These are phyloP conservation scores for Flaveria bidentis DNA, from an alignment of 129 eudicot species.

Conservation along the genomic window DNA sequence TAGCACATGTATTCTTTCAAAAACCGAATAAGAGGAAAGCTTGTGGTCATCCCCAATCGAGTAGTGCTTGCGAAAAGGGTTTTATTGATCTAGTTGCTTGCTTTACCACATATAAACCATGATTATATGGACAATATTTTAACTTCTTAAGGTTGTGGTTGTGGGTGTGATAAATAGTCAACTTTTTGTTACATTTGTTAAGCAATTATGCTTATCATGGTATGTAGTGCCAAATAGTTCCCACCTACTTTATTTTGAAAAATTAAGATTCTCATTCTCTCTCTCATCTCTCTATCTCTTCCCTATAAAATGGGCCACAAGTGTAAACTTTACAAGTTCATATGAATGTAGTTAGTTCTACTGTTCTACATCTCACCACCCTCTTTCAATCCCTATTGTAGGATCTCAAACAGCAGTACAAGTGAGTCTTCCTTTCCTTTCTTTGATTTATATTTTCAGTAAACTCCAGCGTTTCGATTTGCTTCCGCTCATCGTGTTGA, in stretches of 20 bases:
- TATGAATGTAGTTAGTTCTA: background rate
- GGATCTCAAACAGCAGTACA: slow-evolving; percentile 13
- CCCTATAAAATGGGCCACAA: slow-evolving; percentile 29
- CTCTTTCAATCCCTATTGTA: slow-evolving; percentile 21
- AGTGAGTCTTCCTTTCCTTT: slow-evolving; percentile 14
- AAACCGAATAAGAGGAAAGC: slow-evolving; percentile 17
- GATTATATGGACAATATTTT: background rate
- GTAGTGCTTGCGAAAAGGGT: slow-evolving; percentile 1
- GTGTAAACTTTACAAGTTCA: slow-evolving; percentile 29
- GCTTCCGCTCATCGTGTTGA: slow-evolving; percentile 25
- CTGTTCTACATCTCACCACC: slow-evolving; percentile 6
- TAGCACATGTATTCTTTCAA: background rate
- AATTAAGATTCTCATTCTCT: slow-evolving; percentile 21
- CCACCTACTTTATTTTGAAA: background rate
- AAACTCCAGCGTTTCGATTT: background rate
- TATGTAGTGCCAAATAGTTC: background rate
- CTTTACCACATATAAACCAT: slow-evolving; percentile 5
- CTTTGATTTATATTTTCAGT: background rate
- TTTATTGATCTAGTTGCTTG: slow-evolving; percentile 15
- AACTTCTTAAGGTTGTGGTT: slow-evolving; percentile 18
- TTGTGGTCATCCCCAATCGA: slow-evolving; percentile 3
- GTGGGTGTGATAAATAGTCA: slow-evolving; percentile 22
- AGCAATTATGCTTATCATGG: slow-evolving; percentile 8
- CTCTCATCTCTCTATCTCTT: background rate
- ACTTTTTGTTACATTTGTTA: slow-evolving; percentile 23